Evolutionary conservation across 1,284 basidiomycete genomes (phyloP), one percentile per base, ranked within the genome.

Genomic region (Naganishia sp.): DNA sequence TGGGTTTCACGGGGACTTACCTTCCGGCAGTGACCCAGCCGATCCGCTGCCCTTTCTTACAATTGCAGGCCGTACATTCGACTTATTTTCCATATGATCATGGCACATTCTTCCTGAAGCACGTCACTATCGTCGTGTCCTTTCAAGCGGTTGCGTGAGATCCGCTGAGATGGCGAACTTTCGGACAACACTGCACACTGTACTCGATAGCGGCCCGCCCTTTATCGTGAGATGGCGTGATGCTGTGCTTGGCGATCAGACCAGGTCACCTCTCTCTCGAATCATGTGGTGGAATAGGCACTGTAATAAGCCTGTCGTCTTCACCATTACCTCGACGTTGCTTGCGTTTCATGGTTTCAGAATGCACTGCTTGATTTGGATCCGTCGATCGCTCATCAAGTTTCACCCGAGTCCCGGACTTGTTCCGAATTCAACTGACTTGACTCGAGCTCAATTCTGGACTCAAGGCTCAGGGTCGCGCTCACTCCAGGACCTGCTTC

Each of bases 11-110:
- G 7, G n/a, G 21, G 45, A 57, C 57, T 61, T 42, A 61, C 57
- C 57, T 32, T 61, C 57, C 17, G 57, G 57, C 25, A 61, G 21
- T 11, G 57, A 61, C 39, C 57, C 57, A 28, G 57, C 47, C 28
- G 47, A 50, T 21, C 47, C 47, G 23, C 57, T 61, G 11, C 57
- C 39, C 11, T 35, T n/a, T 32, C 41, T 61, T 61, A 61, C 41
- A 23, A 42, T n/a, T 17, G 35, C 47, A n/a, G 57, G 57, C 21
- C 57, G 49, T 39, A 17, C 42, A 9, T 9, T 17, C 2, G 31
- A 39, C 18, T 18, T 18, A 25, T 25, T 18, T 39, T 51, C 32
- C 47, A 15, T 11, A 32, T 61, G 46, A 41, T 25, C 47, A 18
- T 41, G 32, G 25, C 35, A 25, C 57, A 61, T 61, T 25, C 10